phyloP scores from a whole-genome alignment of 1,139 yeast species.

The Candida sp. region DNA sequence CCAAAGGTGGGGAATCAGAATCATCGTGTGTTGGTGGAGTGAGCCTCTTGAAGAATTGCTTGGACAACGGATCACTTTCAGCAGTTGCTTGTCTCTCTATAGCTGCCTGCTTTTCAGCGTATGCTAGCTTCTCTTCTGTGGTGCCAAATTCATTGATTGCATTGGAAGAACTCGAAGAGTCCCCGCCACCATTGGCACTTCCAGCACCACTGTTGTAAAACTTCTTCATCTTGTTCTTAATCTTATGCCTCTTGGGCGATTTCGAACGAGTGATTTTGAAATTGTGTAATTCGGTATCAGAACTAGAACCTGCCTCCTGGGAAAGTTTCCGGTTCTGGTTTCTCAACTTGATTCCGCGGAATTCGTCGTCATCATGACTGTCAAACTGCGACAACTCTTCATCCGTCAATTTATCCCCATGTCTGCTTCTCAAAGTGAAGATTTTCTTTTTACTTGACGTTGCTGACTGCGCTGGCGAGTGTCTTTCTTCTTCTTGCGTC shows the following conservation, averaged over 20 bases:
- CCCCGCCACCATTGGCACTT: not conserved
- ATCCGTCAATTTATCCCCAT: slow-evolving; percentile 4
- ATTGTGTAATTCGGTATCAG: slow-evolving; percentile 12
- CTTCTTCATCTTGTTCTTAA: slow-evolving; percentile 14
- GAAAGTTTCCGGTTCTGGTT: not conserved
- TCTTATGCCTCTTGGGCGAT: slow-evolving; percentile 12
- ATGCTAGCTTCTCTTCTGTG: not conserved
- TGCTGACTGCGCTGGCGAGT: not conserved
- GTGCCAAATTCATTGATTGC: slow-evolving; percentile 2
- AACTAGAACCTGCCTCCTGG: slow-evolving; percentile 5
- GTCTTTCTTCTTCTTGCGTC: slow-evolving; percentile 8
- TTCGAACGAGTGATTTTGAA: slow-evolving; percentile 12
- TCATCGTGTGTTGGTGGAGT: slow-evolving; percentile 2
- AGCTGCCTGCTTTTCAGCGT: not conserved
- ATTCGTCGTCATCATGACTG: slow-evolving; percentile 1
- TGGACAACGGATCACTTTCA: slow-evolving; percentile 6
- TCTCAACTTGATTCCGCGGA: slow-evolving; percentile 1
- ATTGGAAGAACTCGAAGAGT: slow-evolving; percentile 14
- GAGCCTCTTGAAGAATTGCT: slow-evolving; percentile 20
- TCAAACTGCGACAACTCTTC: not conserved
- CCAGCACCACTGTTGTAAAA: slow-evolving; percentile 10
- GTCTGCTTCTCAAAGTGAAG: not conserved
- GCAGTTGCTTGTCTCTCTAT: not conserved
- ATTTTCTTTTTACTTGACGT: not conserved
- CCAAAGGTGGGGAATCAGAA: slow-evolving; percentile 4